A percentile compares a stretch with the other conserved stretches of the same genome.
These are phyloP conservation scores for Penicillium paradoxum DNA, from an alignment of 495 filamentous ascomycete genomes.

Conservation along the genomic window DNA sequence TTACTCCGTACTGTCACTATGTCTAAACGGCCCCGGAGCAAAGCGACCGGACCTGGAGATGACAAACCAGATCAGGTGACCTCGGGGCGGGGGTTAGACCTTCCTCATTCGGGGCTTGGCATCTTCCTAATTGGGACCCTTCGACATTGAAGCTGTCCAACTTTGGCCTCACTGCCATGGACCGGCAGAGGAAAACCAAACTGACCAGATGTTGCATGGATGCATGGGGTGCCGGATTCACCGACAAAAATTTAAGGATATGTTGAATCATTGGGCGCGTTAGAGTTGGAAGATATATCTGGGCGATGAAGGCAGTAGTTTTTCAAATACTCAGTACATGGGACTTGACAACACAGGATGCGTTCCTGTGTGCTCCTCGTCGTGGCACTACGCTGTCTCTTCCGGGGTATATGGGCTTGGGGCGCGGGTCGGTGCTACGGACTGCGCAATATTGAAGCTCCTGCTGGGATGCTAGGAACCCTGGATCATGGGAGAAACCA, in stretches of 20 bases:
- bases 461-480: slow-evolving; percentile 36
- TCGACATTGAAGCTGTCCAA: not conserved
- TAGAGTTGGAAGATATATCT: not conserved
- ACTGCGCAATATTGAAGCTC: slow-evolving; percentile 35
- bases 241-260: slow-evolving; percentile 36
- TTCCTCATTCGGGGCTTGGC: slow-evolving; percentile 15
- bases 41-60: not conserved
- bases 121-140: not conserved
- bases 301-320: slow-evolving; percentile 46
- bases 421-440: slow-evolving; percentile 27
- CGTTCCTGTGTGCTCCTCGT: slow-evolving; percentile 2
- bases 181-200: slow-evolving; percentile 8
- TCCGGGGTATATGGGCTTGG: slow-evolving; percentile 14
- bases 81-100: slow-evolving; percentile 14
- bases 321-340: slow-evolving; percentile 37
- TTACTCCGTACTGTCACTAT: too few relatives aligned
- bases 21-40: too few relatives aligned
- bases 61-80: slow-evolving; percentile 3
- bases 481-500: slow-evolving; percentile 34
- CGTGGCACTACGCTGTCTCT: not conserved
- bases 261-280: not conserved
- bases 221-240: slow-evolving; percentile 42
- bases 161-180: slow-evolving; percentile 2
- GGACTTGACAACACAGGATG: slow-evolving; percentile 22
- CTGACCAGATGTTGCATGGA: slow-evolving; percentile 37